These are phyloP conservation scores for Metschnikowia koreensis DNA, from an alignment of 805 yeast genomes.

Conservation along the genomic window DNA sequence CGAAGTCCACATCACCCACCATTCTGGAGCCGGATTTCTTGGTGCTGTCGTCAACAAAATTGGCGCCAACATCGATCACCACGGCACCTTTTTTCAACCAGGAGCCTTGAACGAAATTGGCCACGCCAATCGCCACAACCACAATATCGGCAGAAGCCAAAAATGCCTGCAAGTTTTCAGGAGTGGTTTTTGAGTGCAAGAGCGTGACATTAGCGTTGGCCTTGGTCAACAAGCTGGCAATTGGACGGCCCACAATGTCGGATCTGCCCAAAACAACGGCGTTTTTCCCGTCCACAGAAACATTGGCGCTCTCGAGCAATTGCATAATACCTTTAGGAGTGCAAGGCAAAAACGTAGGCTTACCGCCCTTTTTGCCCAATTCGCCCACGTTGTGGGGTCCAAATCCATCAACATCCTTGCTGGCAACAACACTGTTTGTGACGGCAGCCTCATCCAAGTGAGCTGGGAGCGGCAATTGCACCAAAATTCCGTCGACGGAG, in stretches of 20 bases:
- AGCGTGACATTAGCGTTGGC: slow-evolving; percentile 75
- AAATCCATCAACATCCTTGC: slow-evolving; percentile 83
- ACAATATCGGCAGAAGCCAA: slow-evolving; percentile 70
- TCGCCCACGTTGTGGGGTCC: slow-evolving; percentile 78
- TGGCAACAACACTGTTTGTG: slow-evolving; percentile 62
- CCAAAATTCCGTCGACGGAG: slow-evolving; percentile 66
- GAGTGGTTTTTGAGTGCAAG: slow-evolving; percentile 65
- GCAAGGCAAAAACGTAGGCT: slow-evolving; percentile 73
- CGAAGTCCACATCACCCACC: slow-evolving; percentile 78
- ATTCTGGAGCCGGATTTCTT: slow-evolving; percentile 68
- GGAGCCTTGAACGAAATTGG: slow-evolving; percentile 68
- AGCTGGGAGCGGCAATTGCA: slow-evolving; percentile 74
- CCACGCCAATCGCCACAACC: slow-evolving; percentile 72
- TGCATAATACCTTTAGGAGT: slow-evolving; percentile 81
- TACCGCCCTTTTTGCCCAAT: slow-evolving; percentile 68
- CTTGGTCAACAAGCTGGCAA: slow-evolving; percentile 66
- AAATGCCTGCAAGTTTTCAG: slow-evolving; percentile 45
- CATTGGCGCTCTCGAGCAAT: slow-evolving; percentile 55
- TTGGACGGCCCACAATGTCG: slow-evolving; percentile 83
- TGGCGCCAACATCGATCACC: slow-evolving; percentile 82
- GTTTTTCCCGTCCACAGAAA: slow-evolving; percentile 58
- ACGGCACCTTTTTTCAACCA: slow-evolving; percentile 70
- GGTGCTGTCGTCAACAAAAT: slow-evolving; percentile 63
- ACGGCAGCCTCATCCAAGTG: slow-evolving; percentile 66
- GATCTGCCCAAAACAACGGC: slow-evolving; percentile 87